phyloP scores from a whole-genome alignment of 441 rosid species.

The Jatropha podagrica region DNA sequence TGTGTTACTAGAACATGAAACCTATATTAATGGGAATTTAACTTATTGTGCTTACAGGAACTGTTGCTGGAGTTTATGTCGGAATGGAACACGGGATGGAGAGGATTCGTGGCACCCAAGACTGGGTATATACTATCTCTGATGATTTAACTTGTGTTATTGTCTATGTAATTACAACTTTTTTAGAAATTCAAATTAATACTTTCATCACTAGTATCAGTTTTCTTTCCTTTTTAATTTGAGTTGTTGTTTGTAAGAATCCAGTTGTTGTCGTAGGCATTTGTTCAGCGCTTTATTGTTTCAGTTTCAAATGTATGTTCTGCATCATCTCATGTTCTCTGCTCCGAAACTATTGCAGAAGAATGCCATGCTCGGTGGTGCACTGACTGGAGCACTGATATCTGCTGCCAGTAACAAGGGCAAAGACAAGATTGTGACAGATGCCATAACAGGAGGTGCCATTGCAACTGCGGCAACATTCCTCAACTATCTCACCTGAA shows the following conservation, averaged over 20 bases:
- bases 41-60: slow-evolving; percentile 35
- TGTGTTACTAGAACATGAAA: neutral
- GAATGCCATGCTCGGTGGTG: slow-evolving; percentile 79
- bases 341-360: slow-evolving; percentile 40
- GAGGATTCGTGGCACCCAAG: slow-evolving; percentile 63
- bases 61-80: slow-evolving; percentile 59
- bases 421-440: slow-evolving; percentile 51
- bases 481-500: slow-evolving; percentile 53
- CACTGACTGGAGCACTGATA: slow-evolving; percentile 60
- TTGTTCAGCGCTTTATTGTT: neutral
- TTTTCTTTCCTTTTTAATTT: neutral
- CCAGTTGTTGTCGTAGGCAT: neutral
- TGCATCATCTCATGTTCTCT: neutral
- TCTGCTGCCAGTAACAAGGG: slow-evolving; percentile 49
- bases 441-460: slow-evolving; percentile 72
- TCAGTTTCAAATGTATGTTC: neutral
- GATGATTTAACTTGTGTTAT: neutral
- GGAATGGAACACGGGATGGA: slow-evolving; percentile 70
- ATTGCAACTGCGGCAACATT: slow-evolving; percentile 71
- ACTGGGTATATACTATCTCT: slow-evolving; percentile 55
- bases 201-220: neutral
- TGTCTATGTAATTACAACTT: neutral
- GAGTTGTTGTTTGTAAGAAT: no score
- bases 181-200: neutral
- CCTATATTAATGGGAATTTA: neutral